These are phyloP conservation scores for Herpotrichia juniperi DNA, from an alignment of 2,329 filamentous ascomycete genomes.

Conservation along the genomic window DNA sequence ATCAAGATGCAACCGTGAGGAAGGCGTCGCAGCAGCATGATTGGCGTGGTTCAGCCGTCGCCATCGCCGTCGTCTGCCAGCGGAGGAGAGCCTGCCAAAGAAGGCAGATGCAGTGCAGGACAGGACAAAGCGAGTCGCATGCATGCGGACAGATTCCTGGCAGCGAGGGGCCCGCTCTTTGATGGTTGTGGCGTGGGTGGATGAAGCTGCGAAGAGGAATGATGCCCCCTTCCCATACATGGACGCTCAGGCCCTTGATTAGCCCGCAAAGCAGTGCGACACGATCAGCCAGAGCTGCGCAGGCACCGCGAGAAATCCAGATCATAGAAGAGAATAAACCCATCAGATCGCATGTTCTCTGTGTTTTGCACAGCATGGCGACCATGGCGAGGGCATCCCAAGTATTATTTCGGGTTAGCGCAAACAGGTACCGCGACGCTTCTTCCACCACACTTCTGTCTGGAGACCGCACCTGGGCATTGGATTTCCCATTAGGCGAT, in stretches of 20 bases:
- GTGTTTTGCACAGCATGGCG: no score
- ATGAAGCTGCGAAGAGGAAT: not conserved
- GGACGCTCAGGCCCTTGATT: constrained; percentile 9
- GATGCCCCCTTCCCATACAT: not conserved
- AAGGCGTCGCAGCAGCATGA: not conserved
- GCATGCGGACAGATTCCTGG: constrained; percentile 3
- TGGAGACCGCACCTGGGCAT: no score
- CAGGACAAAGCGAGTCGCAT: constrained; percentile 9
- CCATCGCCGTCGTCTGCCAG: no score
- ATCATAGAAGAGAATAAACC: not conserved
- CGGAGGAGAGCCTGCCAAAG: not conserved
- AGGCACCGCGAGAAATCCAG: not conserved
- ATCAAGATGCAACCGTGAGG: not conserved
- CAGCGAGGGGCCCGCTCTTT: not conserved
- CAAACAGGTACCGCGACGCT: no score
- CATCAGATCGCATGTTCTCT: no score
- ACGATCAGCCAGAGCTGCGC: constrained; percentile 7
- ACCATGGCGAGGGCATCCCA: not conserved
- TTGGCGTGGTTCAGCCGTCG: not conserved
- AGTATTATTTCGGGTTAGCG: no score
- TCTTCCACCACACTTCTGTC: no score
- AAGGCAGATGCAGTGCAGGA: not conserved
- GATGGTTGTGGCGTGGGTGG: not conserved
- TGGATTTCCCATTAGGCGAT: no score
- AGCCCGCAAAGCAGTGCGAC: constrained; percentile 8